Conservation (phyloP, 257 asterid genomes). For the Hygrophila difformis region DNA sequence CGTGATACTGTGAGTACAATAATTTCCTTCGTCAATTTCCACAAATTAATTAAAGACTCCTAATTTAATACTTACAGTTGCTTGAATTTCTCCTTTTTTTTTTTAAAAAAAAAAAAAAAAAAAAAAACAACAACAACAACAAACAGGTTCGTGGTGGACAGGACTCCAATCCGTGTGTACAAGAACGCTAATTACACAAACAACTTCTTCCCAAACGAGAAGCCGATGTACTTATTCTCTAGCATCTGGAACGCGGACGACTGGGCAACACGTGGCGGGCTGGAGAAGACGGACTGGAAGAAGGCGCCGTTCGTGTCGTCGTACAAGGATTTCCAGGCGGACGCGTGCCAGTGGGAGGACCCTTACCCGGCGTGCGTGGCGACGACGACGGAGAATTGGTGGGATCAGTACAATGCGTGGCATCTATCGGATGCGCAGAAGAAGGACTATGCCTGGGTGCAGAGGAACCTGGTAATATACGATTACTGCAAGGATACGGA, state of each 20-base stretch:
- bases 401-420: conserved; percentile 91
- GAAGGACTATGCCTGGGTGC: conserved; percentile 76
- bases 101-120: too few species aligned
- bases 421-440: conserved; percentile 56
- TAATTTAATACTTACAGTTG: background rate
- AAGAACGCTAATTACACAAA: conserved; percentile 86
- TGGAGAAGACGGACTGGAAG: conserved; percentile 91
- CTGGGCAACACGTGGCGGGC: conserved; percentile 96
- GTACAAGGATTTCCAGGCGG: conserved; percentile 62
- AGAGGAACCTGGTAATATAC: conserved; percentile 77
- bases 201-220: conserved; percentile 72
- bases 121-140: too few species aligned
- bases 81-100: background rate
- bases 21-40: too few species aligned
- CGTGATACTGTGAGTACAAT: conserved; percentile 52
- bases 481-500: conserved; percentile 69
- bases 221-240: conserved; percentile 89
- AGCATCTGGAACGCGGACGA: conserved; percentile 98
- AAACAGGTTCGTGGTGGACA: conserved; percentile 69
- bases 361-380: conserved; percentile 81
- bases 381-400: conserved; percentile 74
- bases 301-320: conserved; percentile 85
- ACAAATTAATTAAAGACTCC: background rate
- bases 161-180: conserved; percentile 69
- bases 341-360: conserved; percentile 84